Percentiles rank a stretch among this genome's conserved stretches.
Conservation (phyloP, 1,284 basidiomycete genomes). For the Rhodotorula sp. region DNA sequence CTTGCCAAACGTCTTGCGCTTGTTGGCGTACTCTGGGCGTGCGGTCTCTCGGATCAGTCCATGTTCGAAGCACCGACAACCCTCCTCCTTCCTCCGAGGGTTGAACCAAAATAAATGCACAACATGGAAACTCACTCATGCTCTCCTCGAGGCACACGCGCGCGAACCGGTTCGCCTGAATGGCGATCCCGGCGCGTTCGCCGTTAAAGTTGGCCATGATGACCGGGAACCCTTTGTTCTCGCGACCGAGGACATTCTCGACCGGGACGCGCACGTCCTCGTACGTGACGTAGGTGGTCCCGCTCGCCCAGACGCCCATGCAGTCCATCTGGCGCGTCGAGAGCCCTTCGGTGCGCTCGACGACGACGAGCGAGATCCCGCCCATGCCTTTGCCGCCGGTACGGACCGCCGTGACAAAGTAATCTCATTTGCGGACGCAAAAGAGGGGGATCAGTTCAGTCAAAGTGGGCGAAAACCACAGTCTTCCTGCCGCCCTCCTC, state of each 20-base stretch:
- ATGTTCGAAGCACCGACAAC: background rate
- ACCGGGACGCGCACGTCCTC: constrained; percentile 49
- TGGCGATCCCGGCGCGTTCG: constrained; percentile 37
- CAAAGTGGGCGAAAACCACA: too few species aligned
- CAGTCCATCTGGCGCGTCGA: constrained; percentile 47
- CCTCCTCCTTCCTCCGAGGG: too few species aligned
- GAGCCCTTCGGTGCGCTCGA: constrained; percentile 44
- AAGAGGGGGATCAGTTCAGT: too few species aligned
- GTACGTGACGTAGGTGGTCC: constrained; percentile 49
- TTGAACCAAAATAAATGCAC: too few species aligned
- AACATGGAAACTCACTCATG: constrained; percentile 12
- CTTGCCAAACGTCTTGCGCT: constrained; percentile 44
- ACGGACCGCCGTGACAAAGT: constrained; percentile 47
- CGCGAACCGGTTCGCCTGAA: constrained; percentile 42
- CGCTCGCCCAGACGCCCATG: constrained; percentile 45
- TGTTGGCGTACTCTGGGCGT: constrained; percentile 39
- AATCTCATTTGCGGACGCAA: constrained; percentile 42
- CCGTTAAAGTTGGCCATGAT: constrained; percentile 11
- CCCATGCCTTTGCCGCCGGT: constrained; percentile 49
- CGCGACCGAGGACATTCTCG: constrained; percentile 48
- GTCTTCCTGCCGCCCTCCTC: too few species aligned
- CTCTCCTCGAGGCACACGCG: constrained; percentile 36
- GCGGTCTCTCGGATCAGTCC: background rate
- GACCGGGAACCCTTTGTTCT: constrained; percentile 40
- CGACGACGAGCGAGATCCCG: constrained; percentile 49